These are phyloP conservation scores for Syzygium syzygioides DNA, from an alignment of 441 rosid genomes.

Conservation along the genomic window DNA sequence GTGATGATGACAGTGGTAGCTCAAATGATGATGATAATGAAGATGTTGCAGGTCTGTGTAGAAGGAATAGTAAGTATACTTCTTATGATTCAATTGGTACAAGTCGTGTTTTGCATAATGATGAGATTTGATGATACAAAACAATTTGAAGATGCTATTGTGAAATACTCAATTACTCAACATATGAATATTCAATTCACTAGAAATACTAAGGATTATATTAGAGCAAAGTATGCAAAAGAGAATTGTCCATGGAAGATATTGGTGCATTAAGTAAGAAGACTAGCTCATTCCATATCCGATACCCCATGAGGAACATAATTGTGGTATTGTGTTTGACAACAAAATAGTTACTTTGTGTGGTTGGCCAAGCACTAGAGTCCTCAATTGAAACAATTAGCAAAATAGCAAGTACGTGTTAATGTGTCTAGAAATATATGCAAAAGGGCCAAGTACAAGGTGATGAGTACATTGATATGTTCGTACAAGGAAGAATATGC, in stretches of 20 bases:
- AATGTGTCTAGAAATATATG: neutral
- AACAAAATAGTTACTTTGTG: neutral
- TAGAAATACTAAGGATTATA: neutral
- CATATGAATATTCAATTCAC: neutral
- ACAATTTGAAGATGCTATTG: neutral
- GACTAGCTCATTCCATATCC: neutral
- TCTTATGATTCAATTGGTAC: neutral
- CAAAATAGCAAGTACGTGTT: neutral
- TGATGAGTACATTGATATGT: neutral
- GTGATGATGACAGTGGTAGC: neutral
- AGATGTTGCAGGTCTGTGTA: neutral
- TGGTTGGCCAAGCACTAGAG: neutral
- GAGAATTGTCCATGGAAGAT: neutral
- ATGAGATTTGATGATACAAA: neutral
- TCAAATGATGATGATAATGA: neutral
- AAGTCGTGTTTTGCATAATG: neutral
- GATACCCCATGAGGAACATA: neutral
- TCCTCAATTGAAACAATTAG: neutral
- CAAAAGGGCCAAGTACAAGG: neutral
- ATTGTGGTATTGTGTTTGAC: neutral
- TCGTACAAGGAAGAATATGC: neutral
- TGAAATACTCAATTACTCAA: neutral
- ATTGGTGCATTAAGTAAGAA: neutral
- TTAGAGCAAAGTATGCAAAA: neutral
- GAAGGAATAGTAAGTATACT: neutral